These are phyloP conservation scores for Thielaviopsis punctulata DNA, from an alignment of 2,329 filamentous ascomycete genomes.

Conservation along the genomic window DNA sequence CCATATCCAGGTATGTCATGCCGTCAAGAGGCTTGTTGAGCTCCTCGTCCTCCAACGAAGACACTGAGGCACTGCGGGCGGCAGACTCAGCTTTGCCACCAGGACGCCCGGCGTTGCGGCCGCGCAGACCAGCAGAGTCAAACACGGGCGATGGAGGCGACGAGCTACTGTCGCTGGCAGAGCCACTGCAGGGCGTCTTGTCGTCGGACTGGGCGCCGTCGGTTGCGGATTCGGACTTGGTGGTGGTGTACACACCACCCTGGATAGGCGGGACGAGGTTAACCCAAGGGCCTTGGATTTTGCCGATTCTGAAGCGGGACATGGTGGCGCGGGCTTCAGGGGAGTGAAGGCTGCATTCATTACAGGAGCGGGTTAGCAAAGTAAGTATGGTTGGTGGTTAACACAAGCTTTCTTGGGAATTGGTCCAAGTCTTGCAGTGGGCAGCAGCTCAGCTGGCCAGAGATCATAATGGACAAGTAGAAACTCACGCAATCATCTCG, in stretches of 20 bases:
- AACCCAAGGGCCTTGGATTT: conserved; percentile 61
- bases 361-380: no score
- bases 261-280: conserved; percentile 90
- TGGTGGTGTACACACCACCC: conserved; percentile 51
- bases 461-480: conserved; percentile 1
- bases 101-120: conserved; percentile 4
- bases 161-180: conserved; percentile 37
- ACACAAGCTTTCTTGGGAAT: no score
- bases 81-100: neutral
- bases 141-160: conserved; percentile 33
- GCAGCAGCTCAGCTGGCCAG: neutral
- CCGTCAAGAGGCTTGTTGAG: conserved; percentile 27
- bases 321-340: conserved; percentile 57
- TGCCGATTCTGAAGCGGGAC: conserved; percentile 68
- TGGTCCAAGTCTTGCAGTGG: no score
- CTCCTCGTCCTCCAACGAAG: conserved; percentile 24
- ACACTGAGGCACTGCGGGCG: conserved; percentile 2
- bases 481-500: conserved; percentile 69
- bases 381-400: no score
- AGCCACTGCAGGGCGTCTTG: conserved; percentile 13
- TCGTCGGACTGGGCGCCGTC: neutral
- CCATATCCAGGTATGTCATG: conserved; percentile 51
- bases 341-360: conserved; percentile 69
- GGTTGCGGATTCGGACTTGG: conserved; percentile 9
- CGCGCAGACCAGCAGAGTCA: conserved; percentile 20